Percentiles rank a stretch among this genome's conserved stretches.
Evolutionary conservation across 2,329 filamentous ascomycete species (phyloP).

Genomic region (Parastagonospora avenae): DNA sequence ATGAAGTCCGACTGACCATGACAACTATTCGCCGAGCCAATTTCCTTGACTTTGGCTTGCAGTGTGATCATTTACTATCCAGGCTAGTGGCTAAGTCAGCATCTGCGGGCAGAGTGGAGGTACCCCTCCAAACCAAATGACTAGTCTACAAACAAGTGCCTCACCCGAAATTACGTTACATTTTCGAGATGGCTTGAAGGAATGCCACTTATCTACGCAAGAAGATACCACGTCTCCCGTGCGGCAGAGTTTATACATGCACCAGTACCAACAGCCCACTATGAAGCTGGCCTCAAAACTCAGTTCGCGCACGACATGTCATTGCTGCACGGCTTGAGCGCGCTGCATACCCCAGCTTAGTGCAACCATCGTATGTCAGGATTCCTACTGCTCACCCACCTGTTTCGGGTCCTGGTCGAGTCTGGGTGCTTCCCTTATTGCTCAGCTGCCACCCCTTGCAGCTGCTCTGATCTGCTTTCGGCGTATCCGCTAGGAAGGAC

Average conservation of each 20-base stretch:
- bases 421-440: slow-evolving; percentile 10
- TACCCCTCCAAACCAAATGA: slow-evolving; percentile 1
- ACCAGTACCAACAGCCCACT: neutral
- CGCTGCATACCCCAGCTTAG: slow-evolving; percentile 5
- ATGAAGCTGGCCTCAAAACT: slow-evolving; percentile 1
- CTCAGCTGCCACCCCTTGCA: slow-evolving; percentile 9
- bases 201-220: neutral
- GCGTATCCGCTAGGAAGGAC: neutral
- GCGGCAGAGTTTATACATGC: neutral
- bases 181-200: neutral
- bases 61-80: neutral
- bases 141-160: neutral
- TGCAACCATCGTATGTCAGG: slow-evolving; percentile 2
- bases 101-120: neutral
- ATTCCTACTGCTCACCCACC: slow-evolving; percentile 3
- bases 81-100: neutral
- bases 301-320: neutral
- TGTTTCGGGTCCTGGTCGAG: slow-evolving; percentile 11
- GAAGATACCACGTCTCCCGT: neutral
- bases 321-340: slow-evolving; percentile 3
- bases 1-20: neutral
- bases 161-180: slow-evolving; percentile 3
- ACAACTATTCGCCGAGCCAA: neutral
- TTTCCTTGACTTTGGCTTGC: neutral
- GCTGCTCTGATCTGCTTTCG: neutral